Evolutionary conservation across 176 grass and related monocot genomes (phyloP).

Genomic region (Avena insularis): DNA sequence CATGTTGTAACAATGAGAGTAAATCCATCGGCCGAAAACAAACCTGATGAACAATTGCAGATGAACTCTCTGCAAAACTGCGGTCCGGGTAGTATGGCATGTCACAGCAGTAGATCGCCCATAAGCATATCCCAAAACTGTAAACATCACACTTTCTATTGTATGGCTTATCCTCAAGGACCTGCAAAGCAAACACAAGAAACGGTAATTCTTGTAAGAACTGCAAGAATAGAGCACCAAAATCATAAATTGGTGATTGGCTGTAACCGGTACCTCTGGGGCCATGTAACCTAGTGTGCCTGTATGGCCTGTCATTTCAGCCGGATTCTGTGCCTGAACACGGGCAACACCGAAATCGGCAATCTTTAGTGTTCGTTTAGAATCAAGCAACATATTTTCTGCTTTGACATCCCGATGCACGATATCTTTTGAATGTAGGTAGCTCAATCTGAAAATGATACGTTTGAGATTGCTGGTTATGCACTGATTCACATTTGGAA

Average conservation of each 20-base stretch:
- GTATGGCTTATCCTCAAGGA: constrained; percentile 75
- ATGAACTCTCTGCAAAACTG: constrained; percentile 63
- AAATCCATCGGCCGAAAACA: constrained; percentile 8
- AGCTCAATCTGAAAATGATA: constrained; percentile 58
- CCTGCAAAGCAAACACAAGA: constrained; percentile 38
- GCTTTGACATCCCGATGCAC: constrained; percentile 85
- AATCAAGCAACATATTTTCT: constrained; percentile 86
- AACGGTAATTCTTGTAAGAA: not conserved
- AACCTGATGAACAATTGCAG: constrained; percentile 48
- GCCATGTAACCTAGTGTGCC: constrained; percentile 95
- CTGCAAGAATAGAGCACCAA: not conserved
- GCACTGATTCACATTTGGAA: not conserved
- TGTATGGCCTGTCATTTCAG: constrained; percentile 88
- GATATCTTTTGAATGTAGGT: constrained; percentile 72
- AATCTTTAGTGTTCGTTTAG: constrained; percentile 71
- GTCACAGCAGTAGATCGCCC: constrained; percentile 80
- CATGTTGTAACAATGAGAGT: not conserved
- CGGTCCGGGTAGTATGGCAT: constrained; percentile 82
- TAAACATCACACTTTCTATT: constrained; percentile 76
- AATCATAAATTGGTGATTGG: not conserved
- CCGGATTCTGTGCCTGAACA: constrained; percentile 78
- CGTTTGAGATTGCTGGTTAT: not conserved
- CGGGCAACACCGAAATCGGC: constrained; percentile 94
- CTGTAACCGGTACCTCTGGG: constrained; percentile 59
- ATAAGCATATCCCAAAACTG: constrained; percentile 72